phyloP scores from a whole-genome alignment of 2,329 filamentous ascomycete species.

The Aspergillus sojae region DNA sequence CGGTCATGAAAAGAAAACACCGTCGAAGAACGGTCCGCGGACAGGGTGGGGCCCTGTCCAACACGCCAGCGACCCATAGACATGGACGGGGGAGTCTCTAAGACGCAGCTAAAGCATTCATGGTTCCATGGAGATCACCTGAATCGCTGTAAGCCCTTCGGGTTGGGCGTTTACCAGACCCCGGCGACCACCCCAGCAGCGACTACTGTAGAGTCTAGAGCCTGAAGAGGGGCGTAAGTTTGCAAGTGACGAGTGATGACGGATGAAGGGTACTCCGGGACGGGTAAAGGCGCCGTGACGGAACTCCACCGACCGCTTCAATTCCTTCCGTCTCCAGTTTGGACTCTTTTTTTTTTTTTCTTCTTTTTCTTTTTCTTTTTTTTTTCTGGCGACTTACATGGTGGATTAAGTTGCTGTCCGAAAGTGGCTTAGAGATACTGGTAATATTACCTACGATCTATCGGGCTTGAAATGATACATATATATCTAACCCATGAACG shows the following conservation, averaged over 20 bases:
- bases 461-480: not conserved
- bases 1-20: slow-evolving; percentile 20
- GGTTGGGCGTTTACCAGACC: slow-evolving; percentile 25
- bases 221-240: slow-evolving; percentile 23
- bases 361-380: not conserved
- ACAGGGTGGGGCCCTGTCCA: slow-evolving; percentile 23
- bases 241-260: slow-evolving; percentile 21
- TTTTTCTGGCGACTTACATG: not conserved
- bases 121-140: slow-evolving; percentile 37
- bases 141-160: slow-evolving; percentile 26
- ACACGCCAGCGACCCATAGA: slow-evolving; percentile 39
- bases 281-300: slow-evolving; percentile 32
- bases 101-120: slow-evolving; percentile 29
- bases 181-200: slow-evolving; percentile 13
- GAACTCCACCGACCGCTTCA: slow-evolving; percentile 25
- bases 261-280: slow-evolving; percentile 28
- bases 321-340: slow-evolving; percentile 23
- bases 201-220: slow-evolving; percentile 22
- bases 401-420: not conserved
- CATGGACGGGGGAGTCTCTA: slow-evolving; percentile 37
- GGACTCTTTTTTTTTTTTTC: slow-evolving; percentile 2
- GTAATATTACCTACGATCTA: not conserved
- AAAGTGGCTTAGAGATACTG: not conserved
- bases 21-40: slow-evolving; percentile 23
- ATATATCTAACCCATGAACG: not conserved